Conservation (phyloP, 2,329 filamentous ascomycete species). For the Emergomyces pasteurianus region DNA sequence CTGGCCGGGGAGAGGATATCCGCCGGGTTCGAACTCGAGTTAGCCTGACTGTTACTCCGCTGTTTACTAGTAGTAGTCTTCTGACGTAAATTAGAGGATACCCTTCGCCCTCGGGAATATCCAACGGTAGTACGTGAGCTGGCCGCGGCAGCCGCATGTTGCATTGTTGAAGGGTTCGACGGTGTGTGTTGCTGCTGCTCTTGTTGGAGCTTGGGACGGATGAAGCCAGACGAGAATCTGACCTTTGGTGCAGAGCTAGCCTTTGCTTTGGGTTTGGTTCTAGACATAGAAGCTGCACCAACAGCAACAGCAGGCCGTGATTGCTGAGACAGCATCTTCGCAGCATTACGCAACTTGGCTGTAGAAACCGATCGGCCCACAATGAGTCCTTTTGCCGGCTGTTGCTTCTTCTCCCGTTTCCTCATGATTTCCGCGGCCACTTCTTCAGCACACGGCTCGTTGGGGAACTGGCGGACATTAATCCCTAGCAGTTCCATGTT, state of each 20-base stretch:
- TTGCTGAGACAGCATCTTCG: constrained; percentile 24
- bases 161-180: constrained; percentile 41
- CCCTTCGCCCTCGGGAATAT: constrained; percentile 61
- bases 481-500: constrained; percentile 49
- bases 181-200: constrained; percentile 17
- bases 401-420: constrained; percentile 19
- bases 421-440: constrained; percentile 17
- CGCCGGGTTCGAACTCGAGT: constrained; percentile 10
- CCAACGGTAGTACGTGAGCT: constrained; percentile 73
- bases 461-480: constrained; percentile 38
- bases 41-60: constrained; percentile 8
- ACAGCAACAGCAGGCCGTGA: constrained; percentile 22
- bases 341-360: constrained; percentile 30
- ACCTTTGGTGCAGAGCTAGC: constrained; percentile 28
- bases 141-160: constrained; percentile 49
- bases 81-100: constrained; percentile 20
- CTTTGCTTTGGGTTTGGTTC: constrained; percentile 22
- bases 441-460: constrained; percentile 25
- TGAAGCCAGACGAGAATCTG: constrained; percentile 23
- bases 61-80: constrained; percentile 11
- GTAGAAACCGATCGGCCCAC: constrained; percentile 24
- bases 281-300: constrained; percentile 21
- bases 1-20: constrained; percentile 28
- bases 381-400: constrained; percentile 13
- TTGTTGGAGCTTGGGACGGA: constrained; percentile 28